Percentiles rank a stretch among this genome's conserved stretches.
Conservation (phyloP, 148 eudicot species). For the Fallopia convolvulus region DNA sequence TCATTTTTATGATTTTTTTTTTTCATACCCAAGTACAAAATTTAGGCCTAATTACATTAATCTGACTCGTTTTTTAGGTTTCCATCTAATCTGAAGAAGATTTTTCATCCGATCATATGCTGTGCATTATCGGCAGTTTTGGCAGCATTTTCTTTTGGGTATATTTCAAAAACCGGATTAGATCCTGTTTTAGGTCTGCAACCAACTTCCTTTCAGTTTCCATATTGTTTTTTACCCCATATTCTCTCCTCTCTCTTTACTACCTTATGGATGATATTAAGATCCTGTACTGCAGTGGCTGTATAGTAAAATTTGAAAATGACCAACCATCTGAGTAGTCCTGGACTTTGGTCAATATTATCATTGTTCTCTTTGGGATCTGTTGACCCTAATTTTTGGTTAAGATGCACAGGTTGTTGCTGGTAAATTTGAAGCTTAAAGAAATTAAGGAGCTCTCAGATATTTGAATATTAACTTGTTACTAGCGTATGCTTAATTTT, state of each 20-base stretch:
- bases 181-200: constrained; percentile 73
- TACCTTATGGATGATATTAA: not conserved
- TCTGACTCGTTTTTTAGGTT: constrained; percentile 34
- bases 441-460: not conserved
- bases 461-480: not conserved
- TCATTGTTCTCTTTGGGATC: not conserved
- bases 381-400: not conserved
- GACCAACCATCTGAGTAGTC: not conserved
- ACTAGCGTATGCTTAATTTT: not conserved
- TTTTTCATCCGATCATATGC: constrained; percentile 90
- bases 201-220: constrained; percentile 10
- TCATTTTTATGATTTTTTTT: not conserved
- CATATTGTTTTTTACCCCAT: not conserved
- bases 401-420: not conserved
- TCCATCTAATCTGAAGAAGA: constrained; percentile 63
- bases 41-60: not conserved
- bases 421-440: not conserved
- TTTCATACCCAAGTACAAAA: not conserved
- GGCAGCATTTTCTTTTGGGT: constrained; percentile 86
- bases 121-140: constrained; percentile 83
- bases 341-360: not conserved
- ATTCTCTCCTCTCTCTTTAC: not conserved
- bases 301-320: not conserved
- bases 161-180: constrained; percentile 63
- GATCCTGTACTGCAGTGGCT: not conserved